phyloP scores from a whole-genome alignment of 306 rosid genomes.

The Gynostemma pentaphyllum region DNA sequence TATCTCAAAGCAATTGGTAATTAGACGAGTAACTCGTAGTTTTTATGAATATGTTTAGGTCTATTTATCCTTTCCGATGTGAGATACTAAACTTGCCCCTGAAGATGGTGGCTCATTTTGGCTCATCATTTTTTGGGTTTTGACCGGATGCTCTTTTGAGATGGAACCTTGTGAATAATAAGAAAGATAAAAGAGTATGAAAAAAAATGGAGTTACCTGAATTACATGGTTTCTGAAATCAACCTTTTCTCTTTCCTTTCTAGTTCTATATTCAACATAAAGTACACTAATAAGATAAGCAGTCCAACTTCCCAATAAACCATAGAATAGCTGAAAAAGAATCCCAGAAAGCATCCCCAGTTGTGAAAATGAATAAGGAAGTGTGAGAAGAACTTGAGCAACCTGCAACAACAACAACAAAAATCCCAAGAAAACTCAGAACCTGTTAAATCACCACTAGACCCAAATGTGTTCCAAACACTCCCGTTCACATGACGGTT shows the following conservation, averaged over 20 bases:
- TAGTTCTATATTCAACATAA: slow-evolving; percentile 90
- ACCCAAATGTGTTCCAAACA: too few relatives aligned
- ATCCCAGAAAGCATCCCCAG: slow-evolving; percentile 92
- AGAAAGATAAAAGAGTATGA: not conserved
- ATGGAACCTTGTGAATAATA: too few relatives aligned
- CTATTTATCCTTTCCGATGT: too few relatives aligned
- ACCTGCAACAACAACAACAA: slow-evolving; percentile 77
- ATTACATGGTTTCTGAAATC: slow-evolving; percentile 94
- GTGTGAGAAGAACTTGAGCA: slow-evolving; percentile 93
- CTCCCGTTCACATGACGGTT: too few relatives aligned
- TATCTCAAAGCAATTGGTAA: too few relatives aligned
- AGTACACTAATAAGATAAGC: slow-evolving; percentile 88
- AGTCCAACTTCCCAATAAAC: slow-evolving; percentile 97
- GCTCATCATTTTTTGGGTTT: too few relatives aligned
- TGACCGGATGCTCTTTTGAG: too few relatives aligned
- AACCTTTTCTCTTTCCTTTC: slow-evolving; percentile 92
- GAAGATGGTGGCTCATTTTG: too few relatives aligned
- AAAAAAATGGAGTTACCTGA: slow-evolving; percentile 36
- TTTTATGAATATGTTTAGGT: too few relatives aligned
- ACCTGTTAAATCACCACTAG: too few relatives aligned
- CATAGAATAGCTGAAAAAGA: slow-evolving; percentile 84
- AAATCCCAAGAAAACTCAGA: slow-evolving; percentile 7
- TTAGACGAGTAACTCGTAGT: too few relatives aligned
- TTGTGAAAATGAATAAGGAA: slow-evolving; percentile 95
- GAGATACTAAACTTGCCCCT: too few relatives aligned